Evolutionary conservation across 345 rosid genomes (phyloP).

Genomic region (Trapa bicornis): DNA sequence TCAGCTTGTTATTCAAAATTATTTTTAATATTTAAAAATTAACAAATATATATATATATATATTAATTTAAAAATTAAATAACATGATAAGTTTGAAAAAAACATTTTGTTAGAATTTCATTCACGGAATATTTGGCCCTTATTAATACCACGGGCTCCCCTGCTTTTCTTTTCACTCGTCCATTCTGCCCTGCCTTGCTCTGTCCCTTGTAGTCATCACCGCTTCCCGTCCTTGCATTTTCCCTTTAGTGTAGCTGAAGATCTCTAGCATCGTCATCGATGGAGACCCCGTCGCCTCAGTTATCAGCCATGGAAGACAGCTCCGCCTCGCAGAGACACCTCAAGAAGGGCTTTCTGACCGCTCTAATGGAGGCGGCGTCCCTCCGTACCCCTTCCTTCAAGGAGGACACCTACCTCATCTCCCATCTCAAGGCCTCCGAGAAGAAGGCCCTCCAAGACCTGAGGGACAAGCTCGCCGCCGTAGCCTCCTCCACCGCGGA

Average conservation of each 20-base stretch:
- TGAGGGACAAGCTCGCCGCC: constrained; percentile 44
- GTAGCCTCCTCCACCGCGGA: constrained; percentile 13
- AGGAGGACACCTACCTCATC: constrained; percentile 73
- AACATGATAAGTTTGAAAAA: no score
- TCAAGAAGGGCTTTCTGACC: constrained; percentile 59
- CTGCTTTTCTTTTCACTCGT: background rate
- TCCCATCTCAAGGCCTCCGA: constrained; percentile 67
- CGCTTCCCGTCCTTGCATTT: background rate
- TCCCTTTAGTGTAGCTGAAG: background rate
- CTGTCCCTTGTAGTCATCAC: background rate
- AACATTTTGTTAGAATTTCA: no score
- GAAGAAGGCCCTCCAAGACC: constrained; percentile 63
- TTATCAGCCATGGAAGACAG: background rate
- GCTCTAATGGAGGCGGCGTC: constrained; percentile 67
- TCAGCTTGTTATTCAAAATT: no score
- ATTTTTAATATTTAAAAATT: no score
- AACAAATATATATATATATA: no score
- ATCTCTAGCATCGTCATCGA: background rate
- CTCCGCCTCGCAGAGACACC: background rate
- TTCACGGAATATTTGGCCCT: background rate
- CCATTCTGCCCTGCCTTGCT: background rate
- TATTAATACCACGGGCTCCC: background rate
- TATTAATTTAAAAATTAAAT: no score
- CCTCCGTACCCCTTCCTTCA: constrained; percentile 51
- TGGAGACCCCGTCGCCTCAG: constrained; percentile 6